Evolutionary conservation across 2,329 filamentous ascomycete species (phyloP).

Genomic region (Ploettnerulaceae sp.): DNA sequence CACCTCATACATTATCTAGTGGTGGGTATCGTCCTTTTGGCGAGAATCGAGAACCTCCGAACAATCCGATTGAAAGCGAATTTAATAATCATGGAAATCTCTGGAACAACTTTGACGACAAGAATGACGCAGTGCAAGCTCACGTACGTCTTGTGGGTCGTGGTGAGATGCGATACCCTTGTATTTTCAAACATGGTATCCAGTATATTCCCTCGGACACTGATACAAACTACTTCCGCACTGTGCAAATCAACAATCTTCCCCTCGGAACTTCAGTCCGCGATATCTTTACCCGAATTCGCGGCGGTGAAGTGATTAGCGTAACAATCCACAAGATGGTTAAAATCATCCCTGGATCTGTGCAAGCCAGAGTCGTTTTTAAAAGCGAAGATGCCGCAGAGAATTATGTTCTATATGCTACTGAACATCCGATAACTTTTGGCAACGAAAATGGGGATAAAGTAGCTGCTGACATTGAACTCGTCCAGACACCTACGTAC

Average conservation of each 20-base stretch:
- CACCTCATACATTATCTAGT: not conserved
- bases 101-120: conserved; percentile 16
- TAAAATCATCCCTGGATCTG: conserved; percentile 8
- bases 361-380: conserved; percentile 26
- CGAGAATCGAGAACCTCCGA: not conserved
- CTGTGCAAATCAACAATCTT: conserved; percentile 24
- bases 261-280: conserved; percentile 19
- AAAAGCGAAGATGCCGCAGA: conserved; percentile 21
- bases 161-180: conserved; percentile 12
- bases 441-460: conserved; percentile 2
- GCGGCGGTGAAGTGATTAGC: conserved; percentile 24
- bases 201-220: conserved; percentile 17
- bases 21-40: not conserved
- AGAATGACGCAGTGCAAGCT: conserved; percentile 8
- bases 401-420: conserved; percentile 21
- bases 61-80: not conserved
- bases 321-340: conserved; percentile 16
- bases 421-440: conserved; percentile 17
- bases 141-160: conserved; percentile 6
- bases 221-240: conserved; percentile 22
- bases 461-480: conserved; percentile 13
- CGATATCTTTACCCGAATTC: conserved; percentile 25
- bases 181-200: conserved; percentile 27
- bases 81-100: conserved; percentile 2
- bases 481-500: conserved; percentile 26